Evolutionary conservation across 2,329 filamentous ascomycete species (phyloP), one percentile per base, ranked within the genome.

Genomic region (Botrytis byssoidea): DNA sequence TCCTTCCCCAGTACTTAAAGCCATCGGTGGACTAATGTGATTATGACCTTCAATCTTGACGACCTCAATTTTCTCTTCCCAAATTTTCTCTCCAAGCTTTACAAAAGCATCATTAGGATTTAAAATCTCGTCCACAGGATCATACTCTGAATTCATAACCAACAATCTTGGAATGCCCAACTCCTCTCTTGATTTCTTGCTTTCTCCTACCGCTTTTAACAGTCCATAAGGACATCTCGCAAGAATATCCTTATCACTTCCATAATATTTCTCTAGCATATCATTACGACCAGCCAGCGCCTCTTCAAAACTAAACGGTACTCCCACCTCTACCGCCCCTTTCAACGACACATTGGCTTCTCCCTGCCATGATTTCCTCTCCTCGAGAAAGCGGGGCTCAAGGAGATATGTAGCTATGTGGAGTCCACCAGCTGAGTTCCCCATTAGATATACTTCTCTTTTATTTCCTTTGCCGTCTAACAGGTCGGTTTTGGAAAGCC

Each of bases 391-490:
- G 8, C 35, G 40, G 3, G 60, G 55, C 18, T 74, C 77, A 55
- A 81, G 70, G 29, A 81, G 44, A 48, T 79, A 81, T 1, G 79
- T 81, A 6, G 76, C 72, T 9, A 77, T 59, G 70, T 81, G 80
- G 1, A 81, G 72, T 9, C 80, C 80, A 2, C 80, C 80, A 2
- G 79, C 80, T 32, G 79, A 81, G 66, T 81, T 81, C 1, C 80
- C 80, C 70, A 79, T 71, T 14, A 81, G 55, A 46, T 76, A 78
- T 1, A 81, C 77, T 63, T 80, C 75, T 18, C 75, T 72, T 29
- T 71, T 75, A 16, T 71, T 75, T 9, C 74, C 40, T 40, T 29
- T 51, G n/a, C 44, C 73, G 73, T 10, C 59, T 70, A 70, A 78
- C 74, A 10, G 78, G 25, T 79, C 79, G 79, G 40, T 74, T 74